Percentiles rank a stretch among this genome's conserved stretches.
phyloP scores from a whole-genome alignment of 164 flowering plant species.

The Aristolochia californica region DNA sequence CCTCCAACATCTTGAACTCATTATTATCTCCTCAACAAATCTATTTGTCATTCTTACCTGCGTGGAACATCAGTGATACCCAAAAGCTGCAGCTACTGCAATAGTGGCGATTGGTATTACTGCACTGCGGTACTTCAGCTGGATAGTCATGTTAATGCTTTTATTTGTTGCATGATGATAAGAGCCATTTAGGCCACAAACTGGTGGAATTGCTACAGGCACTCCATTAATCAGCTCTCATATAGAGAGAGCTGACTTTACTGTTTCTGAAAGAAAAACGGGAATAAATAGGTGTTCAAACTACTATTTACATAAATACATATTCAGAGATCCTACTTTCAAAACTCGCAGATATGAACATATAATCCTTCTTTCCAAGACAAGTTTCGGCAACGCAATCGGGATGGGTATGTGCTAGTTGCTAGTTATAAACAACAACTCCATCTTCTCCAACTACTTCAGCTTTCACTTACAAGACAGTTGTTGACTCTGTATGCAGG shows the following conservation, averaged over 20 bases:
- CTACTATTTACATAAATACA: constrained; percentile 6
- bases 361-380: neutral
- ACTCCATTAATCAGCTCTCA: too few relatives aligned
- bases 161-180: neutral
- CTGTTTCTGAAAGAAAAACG: neutral
- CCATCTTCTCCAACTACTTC: constrained; percentile 2
- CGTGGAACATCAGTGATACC: too few relatives aligned
- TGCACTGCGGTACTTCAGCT: too few relatives aligned
- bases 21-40: too few relatives aligned
- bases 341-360: constrained; percentile 3
- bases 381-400: neutral
- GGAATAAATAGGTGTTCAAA: neutral
- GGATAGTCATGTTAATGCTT: neutral
- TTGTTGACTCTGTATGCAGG: constrained; percentile 11
- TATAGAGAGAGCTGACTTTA: neutral
- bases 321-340: too few relatives aligned
- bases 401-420: neutral
- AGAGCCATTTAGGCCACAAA: neutral
- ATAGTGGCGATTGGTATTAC: too few relatives aligned
- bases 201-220: too few relatives aligned
- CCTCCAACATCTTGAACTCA: too few relatives aligned
- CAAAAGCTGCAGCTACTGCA: too few relatives aligned
- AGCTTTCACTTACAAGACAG: constrained; percentile 5
- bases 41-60: too few relatives aligned
- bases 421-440: neutral